Conservation (phyloP, 139 green algal species). For the Yamagishiella unicocca region DNA sequence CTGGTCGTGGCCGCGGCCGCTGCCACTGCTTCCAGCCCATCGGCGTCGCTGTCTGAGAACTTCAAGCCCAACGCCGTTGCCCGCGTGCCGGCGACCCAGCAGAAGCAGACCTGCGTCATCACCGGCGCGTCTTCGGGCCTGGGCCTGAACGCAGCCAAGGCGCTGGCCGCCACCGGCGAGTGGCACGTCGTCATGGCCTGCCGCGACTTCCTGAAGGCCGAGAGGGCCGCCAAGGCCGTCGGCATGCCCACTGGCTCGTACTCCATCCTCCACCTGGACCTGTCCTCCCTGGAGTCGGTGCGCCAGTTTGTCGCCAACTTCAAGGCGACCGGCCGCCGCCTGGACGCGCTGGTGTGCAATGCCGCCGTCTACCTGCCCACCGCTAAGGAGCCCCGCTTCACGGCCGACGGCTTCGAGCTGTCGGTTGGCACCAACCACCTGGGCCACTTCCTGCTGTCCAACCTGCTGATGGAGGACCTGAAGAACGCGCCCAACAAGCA, state of each 20-base stretch:
- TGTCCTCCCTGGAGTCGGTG: constrained; percentile 85
- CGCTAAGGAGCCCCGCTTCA: constrained; percentile 89
- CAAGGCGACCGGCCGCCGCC: constrained; percentile 64
- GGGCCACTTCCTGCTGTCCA: constrained; percentile 93
- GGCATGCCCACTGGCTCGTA: constrained; percentile 80
- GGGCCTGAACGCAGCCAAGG: constrained; percentile 86
- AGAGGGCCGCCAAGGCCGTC: constrained; percentile 64
- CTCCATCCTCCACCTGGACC: constrained; percentile 88
- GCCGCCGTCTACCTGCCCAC: constrained; percentile 94
- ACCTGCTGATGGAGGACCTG: constrained; percentile 90
- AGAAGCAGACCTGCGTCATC: constrained; percentile 76
- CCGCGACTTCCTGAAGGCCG: constrained; percentile 83
- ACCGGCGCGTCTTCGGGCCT: constrained; percentile 93
- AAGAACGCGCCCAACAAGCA: constrained; percentile 74
- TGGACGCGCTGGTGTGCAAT: constrained; percentile 94
- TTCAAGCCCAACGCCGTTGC: constrained; percentile 28
- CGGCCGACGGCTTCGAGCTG: constrained; percentile 92
- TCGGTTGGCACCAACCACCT: constrained; percentile 92
- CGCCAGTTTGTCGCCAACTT: constrained; percentile 88
- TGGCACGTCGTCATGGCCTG: constrained; percentile 94
- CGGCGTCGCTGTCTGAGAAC: not conserved
- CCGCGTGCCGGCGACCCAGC: constrained; percentile 13
- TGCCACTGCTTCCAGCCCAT: not conserved
- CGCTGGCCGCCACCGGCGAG: constrained; percentile 76
- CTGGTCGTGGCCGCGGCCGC: not conserved